These are phyloP conservation scores for Lentinus polychrous DNA, from an alignment of 1,284 basidiomycete genomes.

Conservation along the genomic window DNA sequence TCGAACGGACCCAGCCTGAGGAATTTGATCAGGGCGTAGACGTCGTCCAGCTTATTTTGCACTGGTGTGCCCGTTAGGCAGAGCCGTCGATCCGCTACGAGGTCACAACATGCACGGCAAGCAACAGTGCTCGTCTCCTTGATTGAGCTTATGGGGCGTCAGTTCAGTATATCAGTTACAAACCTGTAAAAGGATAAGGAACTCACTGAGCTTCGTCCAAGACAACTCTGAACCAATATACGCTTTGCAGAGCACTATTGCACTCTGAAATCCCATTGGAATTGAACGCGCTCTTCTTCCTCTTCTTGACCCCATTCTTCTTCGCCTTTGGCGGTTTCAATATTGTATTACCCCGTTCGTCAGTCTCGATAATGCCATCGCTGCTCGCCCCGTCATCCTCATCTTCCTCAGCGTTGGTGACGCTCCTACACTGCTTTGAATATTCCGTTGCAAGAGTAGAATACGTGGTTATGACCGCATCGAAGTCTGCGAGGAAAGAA, in stretches of 20 bases:
- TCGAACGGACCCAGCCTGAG: constrained; percentile 89
- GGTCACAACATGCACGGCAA: constrained; percentile 90
- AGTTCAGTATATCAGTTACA: constrained; percentile 2
- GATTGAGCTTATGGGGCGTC: constrained; percentile 68
- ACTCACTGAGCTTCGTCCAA: constrained; percentile 97
- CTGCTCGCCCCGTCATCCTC: constrained; percentile 64
- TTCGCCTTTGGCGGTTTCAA: constrained; percentile 49
- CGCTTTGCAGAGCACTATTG: constrained; percentile 86
- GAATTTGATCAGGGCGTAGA: constrained; percentile 96
- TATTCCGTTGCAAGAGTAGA: constrained; percentile 93
- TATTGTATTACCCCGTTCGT: constrained; percentile 61
- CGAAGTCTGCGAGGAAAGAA: constrained; percentile 83
- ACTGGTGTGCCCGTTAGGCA: constrained; percentile 97
- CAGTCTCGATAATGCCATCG: constrained; percentile 59
- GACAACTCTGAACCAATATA: constrained; percentile 97
- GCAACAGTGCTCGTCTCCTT: constrained; percentile 94
- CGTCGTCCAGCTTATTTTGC: constrained; percentile 97
- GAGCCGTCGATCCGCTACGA: constrained; percentile 88
- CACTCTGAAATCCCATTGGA: constrained; percentile 42
- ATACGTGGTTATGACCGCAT: constrained; percentile 97
- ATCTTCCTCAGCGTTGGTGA: constrained; percentile 58
- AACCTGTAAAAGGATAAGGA: constrained; percentile 4
- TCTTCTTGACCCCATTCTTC: constrained; percentile 58
- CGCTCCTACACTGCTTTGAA: constrained; percentile 77
- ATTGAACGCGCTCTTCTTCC: constrained; percentile 44